Evolutionary conservation across 129 eudicot species (phyloP).

Genomic region (Artemisia argyi): DNA sequence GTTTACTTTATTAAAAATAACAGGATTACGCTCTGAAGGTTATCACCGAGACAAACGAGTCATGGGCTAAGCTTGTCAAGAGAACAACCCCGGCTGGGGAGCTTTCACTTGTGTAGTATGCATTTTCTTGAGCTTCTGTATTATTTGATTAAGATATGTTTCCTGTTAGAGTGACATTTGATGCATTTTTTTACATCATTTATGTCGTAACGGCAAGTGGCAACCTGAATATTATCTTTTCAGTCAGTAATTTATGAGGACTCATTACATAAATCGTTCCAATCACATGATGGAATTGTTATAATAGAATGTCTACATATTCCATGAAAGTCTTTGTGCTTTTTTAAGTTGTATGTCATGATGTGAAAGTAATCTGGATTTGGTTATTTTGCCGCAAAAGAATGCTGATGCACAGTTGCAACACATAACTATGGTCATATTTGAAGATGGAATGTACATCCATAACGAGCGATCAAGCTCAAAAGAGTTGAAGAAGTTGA

Average conservation of each 20-base stretch:
- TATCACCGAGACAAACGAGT: constrained; percentile 83
- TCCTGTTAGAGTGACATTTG: constrained; percentile 26
- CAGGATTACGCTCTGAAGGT: constrained; percentile 95
- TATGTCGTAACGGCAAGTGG: constrained; percentile 23
- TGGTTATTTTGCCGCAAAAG: background rate
- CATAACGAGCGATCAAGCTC: background rate
- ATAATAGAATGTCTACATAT: background rate
- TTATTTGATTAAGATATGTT: constrained; percentile 15
- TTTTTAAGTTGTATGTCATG: too few species aligned
- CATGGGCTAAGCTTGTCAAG: constrained; percentile 96
- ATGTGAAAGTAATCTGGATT: too few species aligned
- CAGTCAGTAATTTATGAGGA: constrained; percentile 17
- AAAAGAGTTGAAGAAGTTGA: background rate
- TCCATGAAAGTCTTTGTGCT: too few species aligned
- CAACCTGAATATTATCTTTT: constrained; percentile 12
- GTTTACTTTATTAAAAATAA: constrained; percentile 1
- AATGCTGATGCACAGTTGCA: constrained; percentile 4
- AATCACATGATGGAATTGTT: constrained; percentile 2
- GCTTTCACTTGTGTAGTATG: constrained; percentile 75
- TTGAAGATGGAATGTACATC: constrained; percentile 11
- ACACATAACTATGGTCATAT: background rate
- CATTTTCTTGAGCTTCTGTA: constrained; percentile 9
- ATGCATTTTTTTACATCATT: constrained; percentile 25
- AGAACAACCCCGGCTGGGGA: constrained; percentile 90
- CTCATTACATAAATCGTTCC: constrained; percentile 19